Percentiles rank a stretch among this genome's conserved stretches.
Conservation (phyloP, 257 asterid genomes). For the Solanum habrochaites region DNA sequence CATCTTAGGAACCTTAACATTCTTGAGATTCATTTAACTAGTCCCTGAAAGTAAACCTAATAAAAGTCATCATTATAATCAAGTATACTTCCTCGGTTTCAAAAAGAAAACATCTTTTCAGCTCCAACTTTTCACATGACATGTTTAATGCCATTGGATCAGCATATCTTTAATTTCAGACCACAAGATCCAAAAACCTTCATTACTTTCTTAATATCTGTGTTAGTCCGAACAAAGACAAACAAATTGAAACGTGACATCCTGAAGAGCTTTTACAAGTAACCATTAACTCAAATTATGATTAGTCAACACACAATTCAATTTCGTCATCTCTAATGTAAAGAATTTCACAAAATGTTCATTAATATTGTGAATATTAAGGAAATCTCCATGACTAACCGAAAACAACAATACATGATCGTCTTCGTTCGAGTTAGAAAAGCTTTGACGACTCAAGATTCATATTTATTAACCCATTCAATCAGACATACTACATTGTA, state of each 20-base stretch:
- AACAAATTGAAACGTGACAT: not conserved
- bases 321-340: not conserved
- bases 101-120: not conserved
- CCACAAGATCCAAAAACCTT: not conserved
- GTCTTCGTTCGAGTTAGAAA: not conserved
- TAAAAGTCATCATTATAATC: not conserved
- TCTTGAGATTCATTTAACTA: conserved; percentile 48
- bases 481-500: not conserved
- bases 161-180: not conserved
- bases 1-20: conserved; percentile 70
- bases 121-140: not conserved
- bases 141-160: not conserved
- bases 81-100: not conserved
- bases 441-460: not conserved
- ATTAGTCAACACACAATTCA: not conserved
- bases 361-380: not conserved
- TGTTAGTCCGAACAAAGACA: not conserved
- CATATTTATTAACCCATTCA: not conserved
- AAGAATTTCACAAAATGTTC: not conserved
- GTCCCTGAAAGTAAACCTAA: conserved; percentile 17
- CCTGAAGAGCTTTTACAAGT: not conserved
- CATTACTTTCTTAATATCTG: not conserved
- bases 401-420: not conserved
- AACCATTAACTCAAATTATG: not conserved
- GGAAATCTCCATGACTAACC: not conserved